Evolutionary conservation across 2,329 filamentous ascomycete species (phyloP).

Genomic region (Penicillium sumatraense): DNA sequence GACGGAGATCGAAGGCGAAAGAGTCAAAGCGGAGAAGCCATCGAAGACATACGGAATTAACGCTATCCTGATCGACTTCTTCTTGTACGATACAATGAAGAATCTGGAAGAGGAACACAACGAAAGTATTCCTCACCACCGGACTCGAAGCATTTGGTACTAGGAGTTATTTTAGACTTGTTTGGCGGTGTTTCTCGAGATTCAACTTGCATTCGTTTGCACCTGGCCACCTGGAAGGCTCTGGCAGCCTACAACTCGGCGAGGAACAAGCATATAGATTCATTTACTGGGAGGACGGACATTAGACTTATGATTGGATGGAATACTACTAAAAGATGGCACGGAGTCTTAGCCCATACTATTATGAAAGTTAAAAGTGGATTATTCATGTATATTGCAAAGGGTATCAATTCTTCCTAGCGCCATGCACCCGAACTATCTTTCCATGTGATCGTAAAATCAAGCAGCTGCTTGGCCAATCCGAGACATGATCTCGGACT

Average conservation of each 20-base stretch:
- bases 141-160: conserved; percentile 95
- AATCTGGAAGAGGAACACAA: conserved; percentile 69
- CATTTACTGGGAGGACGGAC: neutral
- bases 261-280: neutral
- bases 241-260: neutral
- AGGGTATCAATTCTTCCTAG: conserved; percentile 27
- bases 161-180: conserved; percentile 45
- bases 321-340: neutral
- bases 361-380: neutral
- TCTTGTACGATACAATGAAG: conserved; percentile 94
- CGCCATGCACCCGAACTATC: conserved; percentile 1
- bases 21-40: conserved; percentile 18
- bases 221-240: neutral
- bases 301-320: neutral
- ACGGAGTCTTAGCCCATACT: neutral
- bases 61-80: conserved; percentile 94
- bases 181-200: neutral
- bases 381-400: neutral
- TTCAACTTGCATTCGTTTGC: neutral
- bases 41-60: conserved; percentile 60
- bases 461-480: conserved; percentile 31
- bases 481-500: conserved; percentile 44
- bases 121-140: conserved; percentile 74
- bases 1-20: conserved; percentile 11
- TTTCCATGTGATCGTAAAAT: neutral